Percentiles rank a stretch among this genome's conserved stretches.
These are phyloP conservation scores for Chrysosphaeria jannelii DNA, from an alignment of 2,329 filamentous ascomycete genomes.

Conservation along the genomic window DNA sequence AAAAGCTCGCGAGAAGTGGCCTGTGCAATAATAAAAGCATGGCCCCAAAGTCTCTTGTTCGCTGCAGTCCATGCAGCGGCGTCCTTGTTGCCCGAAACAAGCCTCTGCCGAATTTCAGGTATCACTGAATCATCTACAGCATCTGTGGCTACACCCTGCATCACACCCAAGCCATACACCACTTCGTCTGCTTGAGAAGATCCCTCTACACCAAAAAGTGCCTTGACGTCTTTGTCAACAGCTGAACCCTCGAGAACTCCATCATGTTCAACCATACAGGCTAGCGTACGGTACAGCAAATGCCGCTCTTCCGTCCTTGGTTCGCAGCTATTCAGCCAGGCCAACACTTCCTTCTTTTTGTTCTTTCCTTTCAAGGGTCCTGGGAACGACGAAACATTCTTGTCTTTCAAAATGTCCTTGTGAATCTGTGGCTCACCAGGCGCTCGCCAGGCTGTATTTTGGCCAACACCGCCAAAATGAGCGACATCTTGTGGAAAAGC, in stretches of 20 bases:
- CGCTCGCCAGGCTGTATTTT: slow-evolving; percentile 35
- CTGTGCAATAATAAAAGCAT: slow-evolving; percentile 69
- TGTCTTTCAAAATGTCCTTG: slow-evolving; percentile 41
- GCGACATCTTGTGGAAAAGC: slow-evolving; percentile 75
- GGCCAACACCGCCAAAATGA: slow-evolving; percentile 53
- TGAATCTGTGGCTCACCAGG: slow-evolving; percentile 59
- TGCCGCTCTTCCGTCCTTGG: slow-evolving; percentile 54
- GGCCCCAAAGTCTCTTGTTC: slow-evolving; percentile 83
- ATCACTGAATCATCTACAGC: slow-evolving; percentile 37
- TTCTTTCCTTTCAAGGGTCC: slow-evolving; percentile 68
- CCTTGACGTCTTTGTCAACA: slow-evolving; percentile 45
- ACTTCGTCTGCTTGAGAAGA: slow-evolving; percentile 1
- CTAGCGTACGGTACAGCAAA: slow-evolving; percentile 64
- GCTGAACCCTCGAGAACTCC: slow-evolving; percentile 47
- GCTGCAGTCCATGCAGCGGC: slow-evolving; percentile 82
- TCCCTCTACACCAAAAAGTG: slow-evolving; percentile 21
- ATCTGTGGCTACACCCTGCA: slow-evolving; percentile 14
- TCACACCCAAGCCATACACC: slow-evolving; percentile 2
- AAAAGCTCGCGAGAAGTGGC: slow-evolving; percentile 56
- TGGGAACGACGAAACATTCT: slow-evolving; percentile 54
- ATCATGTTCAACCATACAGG: slow-evolving; percentile 60
- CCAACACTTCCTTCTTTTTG: slow-evolving; percentile 78
- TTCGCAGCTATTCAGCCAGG: slow-evolving; percentile 48
- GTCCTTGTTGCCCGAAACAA: slow-evolving; percentile 60
- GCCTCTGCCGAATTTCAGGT: slow-evolving; percentile 37